Evolutionary conservation across 2,329 filamentous ascomycete species (phyloP), one percentile per base, ranked within the genome.

Genomic region (Colletotrichum siamense): DNA sequence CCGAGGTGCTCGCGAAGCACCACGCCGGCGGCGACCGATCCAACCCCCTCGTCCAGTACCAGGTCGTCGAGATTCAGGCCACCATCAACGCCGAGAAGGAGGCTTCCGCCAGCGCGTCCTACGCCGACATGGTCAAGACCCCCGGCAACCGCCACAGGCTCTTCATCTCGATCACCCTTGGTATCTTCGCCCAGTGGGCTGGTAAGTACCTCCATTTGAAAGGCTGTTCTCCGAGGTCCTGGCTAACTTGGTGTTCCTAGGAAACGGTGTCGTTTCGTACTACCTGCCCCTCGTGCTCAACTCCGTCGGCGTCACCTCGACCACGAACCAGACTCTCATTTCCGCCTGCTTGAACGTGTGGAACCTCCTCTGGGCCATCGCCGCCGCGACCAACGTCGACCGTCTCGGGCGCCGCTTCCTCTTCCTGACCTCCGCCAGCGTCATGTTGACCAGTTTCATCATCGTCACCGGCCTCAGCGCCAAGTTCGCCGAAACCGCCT

Each of bases 1-100:
- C 81, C 34, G 80, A 82, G 15, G 83, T 88, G 10, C 81, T 88
- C 3, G 81, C 79, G 6, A 82, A 82, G 5, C 87, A 86, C 57
- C 87, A 88, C 55, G 83, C 86, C 1, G 87, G 87, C 22, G 86
- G 86, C 2, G 84, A 88, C 61, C 75, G 79, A 0, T 75, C 81
- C 16, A 83, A 87, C 15, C 84, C 85, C 1, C 82, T 89, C 3
- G 87, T 88, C 0, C 76, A 76, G 57, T 79, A 79, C 64, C 78
- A 82, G 62, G 65, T 81, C 9, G 73, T 71, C 7, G 81, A 82
- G 76, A 82, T 82, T 39, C 65, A 79, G 34, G 61, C 73, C 10
- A 75, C 79, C 18, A 75, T 82, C 62, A 49, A 61, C 8, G 64
- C 78, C 3, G 81, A 82, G 65, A 77, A 68, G 36, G 73, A 79